These are phyloP conservation scores for Alternaria sp. DNA, from an alignment of 2,329 filamentous ascomycete species.

Conservation along the genomic window DNA sequence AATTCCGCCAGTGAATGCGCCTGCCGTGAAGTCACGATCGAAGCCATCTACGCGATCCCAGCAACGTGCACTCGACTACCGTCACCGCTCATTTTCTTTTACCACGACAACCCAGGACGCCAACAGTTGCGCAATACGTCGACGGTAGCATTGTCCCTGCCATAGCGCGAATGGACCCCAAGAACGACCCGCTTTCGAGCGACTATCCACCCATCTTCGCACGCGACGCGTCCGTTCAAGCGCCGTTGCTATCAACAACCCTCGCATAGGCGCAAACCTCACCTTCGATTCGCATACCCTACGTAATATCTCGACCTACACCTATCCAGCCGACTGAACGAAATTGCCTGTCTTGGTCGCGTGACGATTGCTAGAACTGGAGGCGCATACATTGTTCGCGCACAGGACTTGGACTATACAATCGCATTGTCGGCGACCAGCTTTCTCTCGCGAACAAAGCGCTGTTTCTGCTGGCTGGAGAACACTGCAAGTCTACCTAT, in stretches of 20 bases:
- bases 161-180: conserved; percentile 42
- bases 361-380: neutral
- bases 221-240: conserved; percentile 20
- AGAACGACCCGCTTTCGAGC: conserved; percentile 43
- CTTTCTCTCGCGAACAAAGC: conserved; percentile 9
- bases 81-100: conserved; percentile 25
- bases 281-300: neutral
- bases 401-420: conserved; percentile 6
- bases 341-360: neutral
- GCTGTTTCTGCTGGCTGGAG: neutral
- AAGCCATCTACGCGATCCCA: conserved; percentile 8
- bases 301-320: neutral
- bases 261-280: conserved; percentile 2
- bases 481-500: neutral
- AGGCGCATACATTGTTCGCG: conserved; percentile 5
- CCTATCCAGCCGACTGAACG: neutral
- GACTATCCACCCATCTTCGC: conserved; percentile 42
- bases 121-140: neutral
- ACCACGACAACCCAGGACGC: conserved; percentile 7
- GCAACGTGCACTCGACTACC: conserved; percentile 31
- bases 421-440: conserved; percentile 3
- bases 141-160: neutral
- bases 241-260: conserved; percentile 1
- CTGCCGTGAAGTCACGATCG: neutral
- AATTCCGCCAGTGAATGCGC: neutral